Evolutionary conservation across 441 rosid genomes (phyloP).

Genomic region (Pelargonium citronellum): DNA sequence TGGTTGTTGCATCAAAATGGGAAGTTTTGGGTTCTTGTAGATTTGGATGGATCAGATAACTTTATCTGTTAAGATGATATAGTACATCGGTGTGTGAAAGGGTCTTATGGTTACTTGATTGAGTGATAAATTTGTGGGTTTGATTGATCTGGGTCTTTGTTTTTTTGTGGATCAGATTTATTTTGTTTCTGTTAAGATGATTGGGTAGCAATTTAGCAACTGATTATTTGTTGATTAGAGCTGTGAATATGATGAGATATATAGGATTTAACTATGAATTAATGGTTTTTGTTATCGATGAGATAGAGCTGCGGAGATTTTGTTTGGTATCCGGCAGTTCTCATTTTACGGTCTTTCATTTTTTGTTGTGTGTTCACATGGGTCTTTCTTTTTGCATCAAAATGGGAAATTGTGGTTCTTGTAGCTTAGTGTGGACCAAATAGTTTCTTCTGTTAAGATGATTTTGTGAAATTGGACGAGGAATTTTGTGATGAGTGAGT

Average conservation of each 20-base stretch:
- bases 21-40: background rate
- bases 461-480: background rate
- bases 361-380: background rate
- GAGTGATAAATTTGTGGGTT: background rate
- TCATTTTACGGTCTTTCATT: no score
- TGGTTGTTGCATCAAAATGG: background rate
- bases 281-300: background rate
- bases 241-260: background rate
- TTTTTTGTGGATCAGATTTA: background rate
- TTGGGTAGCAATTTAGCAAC: background rate
- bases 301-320: background rate
- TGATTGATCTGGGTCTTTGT: background rate
- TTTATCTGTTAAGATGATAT: background rate
- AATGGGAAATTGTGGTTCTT: background rate
- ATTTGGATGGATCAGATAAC: background rate
- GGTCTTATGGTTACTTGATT: no score
- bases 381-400: background rate
- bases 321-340: no score
- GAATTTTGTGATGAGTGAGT: no score
- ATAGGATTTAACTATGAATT: background rate
- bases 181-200: background rate
- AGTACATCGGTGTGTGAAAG: no score
- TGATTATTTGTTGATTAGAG: background rate
- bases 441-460: no score
- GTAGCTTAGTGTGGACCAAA: no score